phyloP scores from a whole-genome alignment of 1,139 yeast genomes.

The Sugiyamaella pinicola region DNA sequence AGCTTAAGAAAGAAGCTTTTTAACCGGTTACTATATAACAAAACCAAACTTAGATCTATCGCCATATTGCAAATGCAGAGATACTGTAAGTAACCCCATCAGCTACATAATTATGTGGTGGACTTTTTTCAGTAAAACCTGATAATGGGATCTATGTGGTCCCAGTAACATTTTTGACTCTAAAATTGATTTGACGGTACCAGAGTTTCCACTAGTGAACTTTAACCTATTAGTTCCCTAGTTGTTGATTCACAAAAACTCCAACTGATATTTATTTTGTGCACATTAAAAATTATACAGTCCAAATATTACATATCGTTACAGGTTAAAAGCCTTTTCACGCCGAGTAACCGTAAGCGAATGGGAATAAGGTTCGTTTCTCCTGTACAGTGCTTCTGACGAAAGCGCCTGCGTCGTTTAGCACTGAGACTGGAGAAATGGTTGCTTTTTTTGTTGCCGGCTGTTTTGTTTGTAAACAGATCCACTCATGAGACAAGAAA shows the following conservation, averaged over 20 bases:
- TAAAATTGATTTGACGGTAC: conserved; percentile 8
- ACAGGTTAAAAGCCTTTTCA: neutral
- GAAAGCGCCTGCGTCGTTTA: conserved; percentile 7
- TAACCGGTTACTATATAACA: too few relatives aligned
- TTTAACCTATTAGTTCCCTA: neutral
- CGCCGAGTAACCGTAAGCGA: conserved; percentile 9
- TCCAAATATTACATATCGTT: neutral
- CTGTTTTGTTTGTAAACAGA: conserved; percentile 1
- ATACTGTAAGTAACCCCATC: too few relatives aligned
- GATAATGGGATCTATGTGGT: conserved; percentile 13
- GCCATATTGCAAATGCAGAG: too few relatives aligned
- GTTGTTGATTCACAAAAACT: too few relatives aligned
- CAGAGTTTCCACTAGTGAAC: conserved; percentile 3
- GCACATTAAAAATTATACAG: neutral
- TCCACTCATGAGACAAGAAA: neutral
- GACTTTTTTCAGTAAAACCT: neutral
- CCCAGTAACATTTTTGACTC: conserved; percentile 10
- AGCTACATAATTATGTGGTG: neutral
- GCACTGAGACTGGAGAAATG: neutral
- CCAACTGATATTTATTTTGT: too few relatives aligned
- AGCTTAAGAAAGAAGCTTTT: too few relatives aligned
- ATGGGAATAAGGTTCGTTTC: conserved; percentile 9
- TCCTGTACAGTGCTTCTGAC: conserved; percentile 4
- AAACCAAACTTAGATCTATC: too few relatives aligned
- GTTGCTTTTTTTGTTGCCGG: neutral